Percentiles rank a stretch among this genome's conserved stretches.
phyloP scores from a whole-genome alignment of 768 basidiomycete genomes.

The Boletus sensibilis region DNA sequence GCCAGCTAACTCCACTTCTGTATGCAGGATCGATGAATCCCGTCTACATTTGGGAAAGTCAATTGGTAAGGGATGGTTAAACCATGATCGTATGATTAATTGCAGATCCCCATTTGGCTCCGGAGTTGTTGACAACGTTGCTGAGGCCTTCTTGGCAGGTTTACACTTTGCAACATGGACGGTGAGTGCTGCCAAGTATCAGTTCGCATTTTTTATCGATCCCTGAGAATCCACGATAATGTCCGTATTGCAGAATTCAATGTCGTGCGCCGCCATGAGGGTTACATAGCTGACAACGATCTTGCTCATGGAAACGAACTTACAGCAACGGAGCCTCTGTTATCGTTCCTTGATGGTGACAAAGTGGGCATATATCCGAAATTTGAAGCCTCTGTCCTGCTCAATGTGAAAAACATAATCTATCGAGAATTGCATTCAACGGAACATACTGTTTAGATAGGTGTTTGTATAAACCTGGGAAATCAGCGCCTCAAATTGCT shows the following conservation, averaged over 20 bases:
- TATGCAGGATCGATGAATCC: neutral
- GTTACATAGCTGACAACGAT: neutral
- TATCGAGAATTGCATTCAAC: neutral
- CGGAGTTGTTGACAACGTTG: neutral
- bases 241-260: neutral
- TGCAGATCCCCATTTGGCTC: neutral
- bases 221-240: conserved; percentile 1
- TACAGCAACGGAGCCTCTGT: neutral
- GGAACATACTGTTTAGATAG: neutral
- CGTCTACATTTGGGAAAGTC: neutral
- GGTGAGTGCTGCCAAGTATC: neutral
- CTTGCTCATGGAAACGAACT: neutral
- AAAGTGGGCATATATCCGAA: neutral
- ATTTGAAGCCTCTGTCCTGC: neutral
- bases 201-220: neutral
- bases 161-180: neutral
- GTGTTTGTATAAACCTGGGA: neutral
- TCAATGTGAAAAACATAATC: neutral
- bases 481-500: neutral
- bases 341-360: neutral
- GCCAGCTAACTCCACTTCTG: neutral
- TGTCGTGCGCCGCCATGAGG: neutral
- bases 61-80: neutral
- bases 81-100: neutral
- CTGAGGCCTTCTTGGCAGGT: neutral